These are phyloP conservation scores for Phoma sp. DNA, from an alignment of 2,329 filamentous ascomycete species.

Conservation along the genomic window DNA sequence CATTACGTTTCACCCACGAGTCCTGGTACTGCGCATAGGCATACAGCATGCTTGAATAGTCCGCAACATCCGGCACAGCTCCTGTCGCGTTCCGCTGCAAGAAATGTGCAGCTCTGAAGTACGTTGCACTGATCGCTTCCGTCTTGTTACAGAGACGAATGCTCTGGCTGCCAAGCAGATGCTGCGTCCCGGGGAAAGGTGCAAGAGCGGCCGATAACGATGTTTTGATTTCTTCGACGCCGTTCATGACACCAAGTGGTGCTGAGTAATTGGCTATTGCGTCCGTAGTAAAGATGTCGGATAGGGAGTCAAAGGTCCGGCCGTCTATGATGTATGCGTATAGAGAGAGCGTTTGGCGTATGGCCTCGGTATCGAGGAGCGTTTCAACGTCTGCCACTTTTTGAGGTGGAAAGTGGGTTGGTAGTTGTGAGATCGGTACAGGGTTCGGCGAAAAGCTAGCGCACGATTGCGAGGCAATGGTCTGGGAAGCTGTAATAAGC, in stretches of 20 bases:
- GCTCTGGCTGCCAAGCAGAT: constrained; percentile 7
- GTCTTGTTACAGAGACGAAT: constrained; percentile 1
- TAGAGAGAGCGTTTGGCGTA: constrained; percentile 4
- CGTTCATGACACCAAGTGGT: constrained; percentile 1
- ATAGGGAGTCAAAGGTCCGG: not conserved
- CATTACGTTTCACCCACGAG: constrained; percentile 6
- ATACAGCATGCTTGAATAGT: not conserved
- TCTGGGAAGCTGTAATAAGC: not conserved
- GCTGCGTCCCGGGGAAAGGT: constrained; percentile 3
- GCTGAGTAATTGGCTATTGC: constrained; percentile 6
- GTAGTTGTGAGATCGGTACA: not conserved
- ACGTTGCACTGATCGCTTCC: constrained; percentile 2
- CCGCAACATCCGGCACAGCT: not conserved
- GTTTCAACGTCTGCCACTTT: not conserved
- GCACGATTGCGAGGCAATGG: not conserved
- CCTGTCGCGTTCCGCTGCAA: constrained; percentile 1
- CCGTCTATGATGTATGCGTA: constrained; percentile 5
- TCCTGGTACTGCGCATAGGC: constrained; percentile 16
- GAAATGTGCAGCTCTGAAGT: constrained; percentile 5
- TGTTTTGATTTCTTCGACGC: not conserved
- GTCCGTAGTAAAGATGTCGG: not conserved
- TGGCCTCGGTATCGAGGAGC: not conserved
- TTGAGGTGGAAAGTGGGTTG: constrained; percentile 2
- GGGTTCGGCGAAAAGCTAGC: not conserved
- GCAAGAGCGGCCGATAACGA: not conserved